Conservation (phyloP, 1,139 yeast genomes). For the Lodderomyces orthopsilosis region DNA sequence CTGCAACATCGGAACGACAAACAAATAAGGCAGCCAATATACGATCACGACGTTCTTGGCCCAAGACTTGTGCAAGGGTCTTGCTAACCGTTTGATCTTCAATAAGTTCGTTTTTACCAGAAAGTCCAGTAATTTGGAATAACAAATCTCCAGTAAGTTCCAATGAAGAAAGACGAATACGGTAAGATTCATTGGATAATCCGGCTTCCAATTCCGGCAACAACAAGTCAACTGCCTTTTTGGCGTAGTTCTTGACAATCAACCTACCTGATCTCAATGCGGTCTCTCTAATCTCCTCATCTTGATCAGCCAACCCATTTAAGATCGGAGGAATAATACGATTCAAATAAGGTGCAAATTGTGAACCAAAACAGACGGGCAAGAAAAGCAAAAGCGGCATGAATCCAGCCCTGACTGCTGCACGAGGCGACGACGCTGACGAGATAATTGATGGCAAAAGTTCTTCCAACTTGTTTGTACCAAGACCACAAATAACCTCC, state of each 20-base stretch:
- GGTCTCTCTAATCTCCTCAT: slow-evolving; percentile 84
- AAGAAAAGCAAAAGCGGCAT: slow-evolving; percentile 86
- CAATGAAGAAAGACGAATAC: slow-evolving; percentile 90
- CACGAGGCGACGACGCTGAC: slow-evolving; percentile 65
- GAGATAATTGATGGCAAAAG: slow-evolving; percentile 74
- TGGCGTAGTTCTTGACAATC: slow-evolving; percentile 87
- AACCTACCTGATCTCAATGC: slow-evolving; percentile 92
- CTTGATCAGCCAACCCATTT: slow-evolving; percentile 85
- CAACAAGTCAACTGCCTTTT: slow-evolving; percentile 87
- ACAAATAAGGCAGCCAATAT: slow-evolving; percentile 81
- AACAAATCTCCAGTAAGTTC: slow-evolving; percentile 96
- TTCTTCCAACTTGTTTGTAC: slow-evolving; percentile 83
- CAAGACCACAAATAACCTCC: slow-evolving; percentile 91
- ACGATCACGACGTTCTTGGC: slow-evolving; percentile 84
- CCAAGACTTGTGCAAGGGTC: slow-evolving; percentile 74
- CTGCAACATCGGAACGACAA: slow-evolving; percentile 89
- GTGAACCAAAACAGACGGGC: slow-evolving; percentile 93
- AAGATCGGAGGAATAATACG: slow-evolving; percentile 87
- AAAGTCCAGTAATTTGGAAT: slow-evolving; percentile 91
- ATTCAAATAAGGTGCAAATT: slow-evolving; percentile 84
- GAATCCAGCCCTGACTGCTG: slow-evolving; percentile 85
- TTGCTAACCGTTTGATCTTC: slow-evolving; percentile 70
- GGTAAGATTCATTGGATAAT: slow-evolving; percentile 73
- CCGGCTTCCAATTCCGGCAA: slow-evolving; percentile 94
- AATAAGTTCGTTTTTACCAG: slow-evolving; percentile 61